Evolutionary conservation across 2,329 filamentous ascomycete genomes (phyloP), one percentile per base, ranked within the genome.

Genomic region (Hortaea sp.): DNA sequence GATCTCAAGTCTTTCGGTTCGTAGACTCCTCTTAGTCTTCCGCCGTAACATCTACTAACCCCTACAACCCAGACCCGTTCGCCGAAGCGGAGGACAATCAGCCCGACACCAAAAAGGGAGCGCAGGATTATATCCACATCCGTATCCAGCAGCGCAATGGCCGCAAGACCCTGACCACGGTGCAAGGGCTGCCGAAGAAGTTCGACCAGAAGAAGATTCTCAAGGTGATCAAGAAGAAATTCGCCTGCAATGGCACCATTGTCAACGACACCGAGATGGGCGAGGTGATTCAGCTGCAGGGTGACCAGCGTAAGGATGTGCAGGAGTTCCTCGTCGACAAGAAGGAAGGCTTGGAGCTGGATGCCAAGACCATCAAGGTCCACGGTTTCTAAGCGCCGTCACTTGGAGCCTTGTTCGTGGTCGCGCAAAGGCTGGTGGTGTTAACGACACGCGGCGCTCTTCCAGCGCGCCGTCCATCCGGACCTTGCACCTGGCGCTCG

Each of bases 61-160:
- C 32, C 4, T 9, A 9, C 32, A 35, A 35, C 32, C 7, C 32
- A 35, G 92, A 98, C 84, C 92, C 92, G 85, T 98, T 98, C 88
- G 92, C 92, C 84, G 92, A 97, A 87, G 92, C 89, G 82, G 90
- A 95, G 84, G 89, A 94, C 73, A 88, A 85, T 72, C 89, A 88
- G 78, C 86, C 94, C 76, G 84, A 82, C 69, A 92, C 92, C 75
- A 85, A 92, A 78, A 82, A 85, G 69, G 87, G 94, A 75, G 94
- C 94, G 74, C 87, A 94, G 75, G 94, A 94, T 74, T 95, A 95
- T 72, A 95, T 97, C 71, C 92, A 97, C 76, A 97, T 98, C 73
- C 89, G 92, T 74, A 97, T 97, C 70, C 92, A 98, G 71, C 92
- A 98, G 77, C 92, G 92, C 76, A 98, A 98, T 97, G 92, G 92